phyloP scores from a whole-genome alignment of 495 filamentous ascomycete species.

The Hyphodiscus hymeniophilus region DNA sequence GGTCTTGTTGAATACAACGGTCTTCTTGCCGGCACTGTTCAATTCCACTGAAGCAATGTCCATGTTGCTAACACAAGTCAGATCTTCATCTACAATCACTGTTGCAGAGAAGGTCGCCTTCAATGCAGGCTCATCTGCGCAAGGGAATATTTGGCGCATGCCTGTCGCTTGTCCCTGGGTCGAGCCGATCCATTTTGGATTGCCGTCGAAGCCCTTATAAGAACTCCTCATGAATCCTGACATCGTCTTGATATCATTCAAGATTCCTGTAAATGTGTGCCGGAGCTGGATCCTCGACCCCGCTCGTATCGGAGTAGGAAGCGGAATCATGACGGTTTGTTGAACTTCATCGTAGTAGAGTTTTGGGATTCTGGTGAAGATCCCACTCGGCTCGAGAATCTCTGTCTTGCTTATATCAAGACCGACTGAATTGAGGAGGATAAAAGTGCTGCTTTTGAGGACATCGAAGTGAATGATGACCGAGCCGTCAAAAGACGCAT shows the following conservation, averaged over 20 bases:
- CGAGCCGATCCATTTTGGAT: slow-evolving; percentile 73
- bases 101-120: slow-evolving; percentile 68
- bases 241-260: too few relatives aligned
- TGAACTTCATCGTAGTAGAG: slow-evolving; percentile 51
- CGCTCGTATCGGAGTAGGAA: slow-evolving; percentile 39
- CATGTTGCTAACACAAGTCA: slow-evolving; percentile 75
- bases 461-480: slow-evolving; percentile 74
- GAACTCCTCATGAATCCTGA: too few relatives aligned
- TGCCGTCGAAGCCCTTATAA: too few relatives aligned
- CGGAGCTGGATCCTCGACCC: slow-evolving; percentile 55
- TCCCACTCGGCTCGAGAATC: slow-evolving; percentile 26
- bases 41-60: slow-evolving; percentile 58
- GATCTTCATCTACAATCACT: slow-evolving; percentile 58
- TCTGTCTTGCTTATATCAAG: neutral
- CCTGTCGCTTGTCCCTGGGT: slow-evolving; percentile 59
- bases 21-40: slow-evolving; percentile 52
- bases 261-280: slow-evolving; percentile 55
- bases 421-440: slow-evolving; percentile 75
- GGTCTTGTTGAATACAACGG: slow-evolving; percentile 63
- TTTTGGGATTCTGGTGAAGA: slow-evolving; percentile 24
- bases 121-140: slow-evolving; percentile 70
- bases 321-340: neutral
- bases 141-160: slow-evolving; percentile 47
- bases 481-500: slow-evolving; percentile 60
- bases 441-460: slow-evolving; percentile 71